These are phyloP conservation scores for Daedalea quercina DNA, from an alignment of 768 basidiomycete genomes.

Conservation along the genomic window DNA sequence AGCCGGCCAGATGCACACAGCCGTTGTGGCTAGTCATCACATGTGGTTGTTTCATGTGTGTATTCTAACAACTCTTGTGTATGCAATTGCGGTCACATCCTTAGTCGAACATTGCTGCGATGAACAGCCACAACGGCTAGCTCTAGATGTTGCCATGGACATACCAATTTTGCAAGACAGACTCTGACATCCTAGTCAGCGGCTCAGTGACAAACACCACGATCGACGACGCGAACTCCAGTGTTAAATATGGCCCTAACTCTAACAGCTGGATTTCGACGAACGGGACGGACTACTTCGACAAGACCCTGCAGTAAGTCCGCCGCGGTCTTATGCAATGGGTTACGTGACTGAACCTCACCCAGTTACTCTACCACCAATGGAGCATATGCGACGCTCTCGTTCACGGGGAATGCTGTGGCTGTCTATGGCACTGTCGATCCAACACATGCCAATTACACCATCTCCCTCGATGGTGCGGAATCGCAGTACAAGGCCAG, in stretches of 20 bases:
- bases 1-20: not conserved
- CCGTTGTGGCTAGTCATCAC: not conserved
- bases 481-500: conserved; percentile 25
- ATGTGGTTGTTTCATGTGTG: not conserved
- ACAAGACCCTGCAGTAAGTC: conserved; percentile 39
- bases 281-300: conserved; percentile 23
- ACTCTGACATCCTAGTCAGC: not conserved
- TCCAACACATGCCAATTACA: conserved; percentile 42
- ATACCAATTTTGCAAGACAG: not conserved
- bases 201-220: conserved; percentile 22
- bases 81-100: too few species aligned
- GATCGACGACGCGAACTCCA: conserved; percentile 36
- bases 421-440: conserved; percentile 47
- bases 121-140: not conserved
- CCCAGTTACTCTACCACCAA: conserved; percentile 33
- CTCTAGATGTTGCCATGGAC: conserved; percentile 4
- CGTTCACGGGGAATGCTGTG: conserved; percentile 46
- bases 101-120: not conserved
- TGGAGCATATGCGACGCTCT: conserved; percentile 35
- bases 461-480: conserved; percentile 39
- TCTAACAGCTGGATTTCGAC: conserved; percentile 31
- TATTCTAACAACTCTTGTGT: too few species aligned
- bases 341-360: not conserved
- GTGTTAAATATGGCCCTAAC: conserved; percentile 33
- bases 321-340: not conserved